Evolutionary conservation across 306 rosid species (phyloP).

Genomic region (Quercus cerris): DNA sequence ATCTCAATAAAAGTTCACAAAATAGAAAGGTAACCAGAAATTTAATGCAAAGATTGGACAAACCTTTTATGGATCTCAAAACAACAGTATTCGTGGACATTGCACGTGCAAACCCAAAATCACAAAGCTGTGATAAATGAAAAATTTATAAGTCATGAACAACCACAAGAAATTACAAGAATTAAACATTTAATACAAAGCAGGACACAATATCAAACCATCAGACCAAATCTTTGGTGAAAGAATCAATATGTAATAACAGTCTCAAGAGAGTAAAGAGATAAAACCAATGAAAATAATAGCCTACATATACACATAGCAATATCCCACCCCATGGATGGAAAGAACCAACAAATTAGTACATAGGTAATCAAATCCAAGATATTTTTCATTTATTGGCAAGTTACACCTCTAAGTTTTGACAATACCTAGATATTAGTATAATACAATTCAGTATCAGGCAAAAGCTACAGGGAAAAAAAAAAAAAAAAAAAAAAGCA

Average conservation of each 20-base stretch:
- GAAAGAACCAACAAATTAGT: neutral
- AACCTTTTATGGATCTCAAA: conserved; percentile 95
- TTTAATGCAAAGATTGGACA: conserved; percentile 19
- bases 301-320: too few species aligned
- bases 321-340: neutral
- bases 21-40: conserved; percentile 3
- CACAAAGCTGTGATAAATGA: conserved; percentile 73
- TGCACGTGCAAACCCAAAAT: conserved; percentile 99
- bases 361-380: neutral
- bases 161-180: neutral
- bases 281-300: neutral
- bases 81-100: conserved; percentile 98
- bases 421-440: neutral
- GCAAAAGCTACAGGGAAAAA: neutral
- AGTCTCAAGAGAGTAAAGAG: neutral
- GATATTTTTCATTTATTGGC: neutral
- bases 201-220: neutral
- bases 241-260: neutral
- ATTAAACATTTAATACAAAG: neutral
- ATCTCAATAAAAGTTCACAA: conserved; percentile 13
- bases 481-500: neutral
- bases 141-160: neutral
- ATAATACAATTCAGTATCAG: neutral
- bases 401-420: neutral
- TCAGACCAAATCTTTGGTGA: neutral